A percentile compares a stretch with the other conserved stretches of the same genome.
Evolutionary conservation across 257 asterid genomes (phyloP).

Genomic region (Hygrophila difformis): DNA sequence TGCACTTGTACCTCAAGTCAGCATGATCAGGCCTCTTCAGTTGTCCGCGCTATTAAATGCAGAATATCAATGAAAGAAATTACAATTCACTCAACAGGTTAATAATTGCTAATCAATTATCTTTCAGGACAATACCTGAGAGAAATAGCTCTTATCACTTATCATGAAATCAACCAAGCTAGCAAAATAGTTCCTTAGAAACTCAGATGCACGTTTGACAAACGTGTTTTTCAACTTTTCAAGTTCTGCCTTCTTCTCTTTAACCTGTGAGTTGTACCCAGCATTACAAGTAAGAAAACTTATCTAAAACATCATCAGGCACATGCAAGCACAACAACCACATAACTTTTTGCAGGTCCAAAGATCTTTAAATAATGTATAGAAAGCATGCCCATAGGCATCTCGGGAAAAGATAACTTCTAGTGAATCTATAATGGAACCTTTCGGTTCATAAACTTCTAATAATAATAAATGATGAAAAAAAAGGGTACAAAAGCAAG

Average conservation of each 20-base stretch:
- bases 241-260: constrained; percentile 92
- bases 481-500: constrained; percentile 8
- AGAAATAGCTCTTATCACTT: constrained; percentile 92
- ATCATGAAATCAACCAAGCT: constrained; percentile 99
- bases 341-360: too few species aligned
- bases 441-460: constrained; percentile 9
- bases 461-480: constrained; percentile 7
- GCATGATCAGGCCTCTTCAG: constrained; percentile 99
- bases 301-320: constrained; percentile 8
- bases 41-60: constrained; percentile 78
- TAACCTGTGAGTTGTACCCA: constrained; percentile 46
- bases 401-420: constrained; percentile 13
- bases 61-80: constrained; percentile 16
- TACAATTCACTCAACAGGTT: background rate
- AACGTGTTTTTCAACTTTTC: constrained; percentile 67
- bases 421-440: constrained; percentile 6
- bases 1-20: constrained; percentile 90
- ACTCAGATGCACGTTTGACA: constrained; percentile 93
- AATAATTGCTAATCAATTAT: background rate
- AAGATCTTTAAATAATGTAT: background rate
- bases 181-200: constrained; percentile 79
- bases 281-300: constrained; percentile 16
- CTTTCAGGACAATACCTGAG: constrained; percentile 57
- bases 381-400: constrained; percentile 7
- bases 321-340: constrained; percentile 4